These are phyloP conservation scores for Mycosphaerella sp. DNA, from an alignment of 2,329 filamentous ascomycete species.

Conservation along the genomic window DNA sequence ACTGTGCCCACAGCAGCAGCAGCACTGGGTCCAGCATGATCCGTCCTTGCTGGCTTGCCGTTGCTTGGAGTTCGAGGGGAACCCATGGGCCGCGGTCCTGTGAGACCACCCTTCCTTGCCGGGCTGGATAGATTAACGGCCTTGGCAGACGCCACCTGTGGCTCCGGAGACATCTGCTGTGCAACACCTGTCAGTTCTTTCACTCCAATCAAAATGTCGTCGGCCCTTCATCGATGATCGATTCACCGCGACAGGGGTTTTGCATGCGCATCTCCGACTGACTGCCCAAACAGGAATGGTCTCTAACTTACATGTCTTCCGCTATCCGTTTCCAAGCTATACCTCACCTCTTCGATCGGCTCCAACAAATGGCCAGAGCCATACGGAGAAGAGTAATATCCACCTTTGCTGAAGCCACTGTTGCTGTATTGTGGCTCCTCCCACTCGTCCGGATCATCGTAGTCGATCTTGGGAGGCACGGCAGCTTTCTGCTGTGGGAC, in stretches of 20 bases:
- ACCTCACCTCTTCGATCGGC: conserved; percentile 48
- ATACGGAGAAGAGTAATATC: conserved; percentile 33
- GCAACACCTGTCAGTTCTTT: conserved; percentile 1
- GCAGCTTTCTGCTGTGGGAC: conserved; percentile 39
- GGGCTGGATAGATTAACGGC: conserved; percentile 31
- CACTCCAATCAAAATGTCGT: not conserved
- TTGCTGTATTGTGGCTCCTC: conserved; percentile 32
- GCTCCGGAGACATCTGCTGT: conserved; percentile 27
- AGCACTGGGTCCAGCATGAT: conserved; percentile 3
- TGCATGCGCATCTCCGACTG: not conserved
- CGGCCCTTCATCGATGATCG: not conserved
- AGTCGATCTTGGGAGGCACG: conserved; percentile 21
- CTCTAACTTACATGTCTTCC: conserved; percentile 24
- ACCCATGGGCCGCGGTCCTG: conserved; percentile 45
- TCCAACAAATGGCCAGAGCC: conserved; percentile 39
- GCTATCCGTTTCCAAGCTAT: conserved; percentile 45
- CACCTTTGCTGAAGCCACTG: conserved; percentile 31
- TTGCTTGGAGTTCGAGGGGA: conserved; percentile 5
- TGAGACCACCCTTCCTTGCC: conserved; percentile 38
- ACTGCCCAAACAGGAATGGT: not conserved
- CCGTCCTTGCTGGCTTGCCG: conserved; percentile 17
- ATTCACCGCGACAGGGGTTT: not conserved
- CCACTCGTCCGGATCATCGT: conserved; percentile 28
- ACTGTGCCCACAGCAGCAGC: conserved; percentile 18
- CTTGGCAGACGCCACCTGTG: conserved; percentile 22